Conservation (phyloP, 1,284 basidiomycete genomes). For the Caloboletus firmus region DNA sequence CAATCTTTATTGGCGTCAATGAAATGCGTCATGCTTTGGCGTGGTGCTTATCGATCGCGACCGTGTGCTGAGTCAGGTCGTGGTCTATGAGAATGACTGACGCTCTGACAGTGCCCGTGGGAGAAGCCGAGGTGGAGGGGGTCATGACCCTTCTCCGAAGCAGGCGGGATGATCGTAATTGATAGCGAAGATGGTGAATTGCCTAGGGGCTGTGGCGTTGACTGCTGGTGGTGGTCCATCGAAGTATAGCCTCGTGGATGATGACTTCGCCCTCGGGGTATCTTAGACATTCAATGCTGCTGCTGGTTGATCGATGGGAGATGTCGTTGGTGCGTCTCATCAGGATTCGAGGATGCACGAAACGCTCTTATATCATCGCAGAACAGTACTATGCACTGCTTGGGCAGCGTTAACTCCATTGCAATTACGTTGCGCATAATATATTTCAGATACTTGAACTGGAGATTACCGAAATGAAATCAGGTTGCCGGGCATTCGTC, state of each 20-base stretch:
- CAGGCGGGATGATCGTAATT: neutral
- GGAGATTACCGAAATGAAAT: slow-evolving; percentile 33
- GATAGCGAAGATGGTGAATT: neutral
- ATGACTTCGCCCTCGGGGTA: neutral
- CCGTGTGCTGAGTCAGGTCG: neutral
- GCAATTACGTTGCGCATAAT: slow-evolving; percentile 1
- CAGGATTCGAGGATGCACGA: neutral
- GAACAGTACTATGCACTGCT: neutral
- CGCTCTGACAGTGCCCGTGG: neutral
- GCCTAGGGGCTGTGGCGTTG: neutral
- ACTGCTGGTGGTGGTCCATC: neutral
- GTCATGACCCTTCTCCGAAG: slow-evolving; percentile 2
- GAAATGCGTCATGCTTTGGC: slow-evolving; percentile 24
- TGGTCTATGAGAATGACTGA: neutral
- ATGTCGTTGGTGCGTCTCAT: slow-evolving; percentile 11
- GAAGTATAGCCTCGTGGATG: neutral
- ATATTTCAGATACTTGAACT: neutral
- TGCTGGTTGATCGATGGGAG: neutral
- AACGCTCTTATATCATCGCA: slow-evolving; percentile 2
- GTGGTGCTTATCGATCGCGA: slow-evolving; percentile 14
- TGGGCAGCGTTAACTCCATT: slow-evolving; percentile 3
- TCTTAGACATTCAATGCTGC: neutral
- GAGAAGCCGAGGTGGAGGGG: slow-evolving; percentile 4
- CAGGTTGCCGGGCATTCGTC: slow-evolving; percentile 8
- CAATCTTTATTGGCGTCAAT: slow-evolving; percentile 9